phyloP scores from a whole-genome alignment of 805 yeast species.

The Candida quercuum region DNA sequence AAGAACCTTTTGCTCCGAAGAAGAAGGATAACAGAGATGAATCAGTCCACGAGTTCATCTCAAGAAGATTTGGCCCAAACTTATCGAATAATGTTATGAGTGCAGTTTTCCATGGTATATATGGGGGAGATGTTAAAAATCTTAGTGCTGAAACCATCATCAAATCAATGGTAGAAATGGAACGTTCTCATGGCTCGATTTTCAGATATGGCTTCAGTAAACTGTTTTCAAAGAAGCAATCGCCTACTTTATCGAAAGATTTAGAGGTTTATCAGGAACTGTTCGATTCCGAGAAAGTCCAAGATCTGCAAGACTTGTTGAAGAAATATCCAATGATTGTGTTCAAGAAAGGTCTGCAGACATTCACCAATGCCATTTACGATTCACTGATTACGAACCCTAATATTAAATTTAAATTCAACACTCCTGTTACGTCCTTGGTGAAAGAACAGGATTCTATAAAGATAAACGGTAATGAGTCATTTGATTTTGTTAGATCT shows the following conservation, averaged over 20 bases:
- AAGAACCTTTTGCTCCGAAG: conserved; percentile 44
- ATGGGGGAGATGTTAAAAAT: conserved; percentile 73
- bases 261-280: conserved; percentile 33
- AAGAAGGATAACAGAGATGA: conserved; percentile 47
- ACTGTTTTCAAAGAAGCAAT: conserved; percentile 5
- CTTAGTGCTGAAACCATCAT: conserved; percentile 63
- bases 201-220: conserved; percentile 37
- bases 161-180: conserved; percentile 51
- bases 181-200: conserved; percentile 54
- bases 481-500: conserved; percentile 53
- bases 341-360: conserved; percentile 50
- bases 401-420: conserved; percentile 37
- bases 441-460: background rate
- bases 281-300: conserved; percentile 38
- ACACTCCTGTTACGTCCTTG: conserved; percentile 19
- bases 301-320: conserved; percentile 30
- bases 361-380: conserved; percentile 41
- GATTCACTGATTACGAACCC: conserved; percentile 30
- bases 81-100: conserved; percentile 57
- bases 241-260: conserved; percentile 18
- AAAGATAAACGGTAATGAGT: conserved; percentile 3
- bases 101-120: conserved; percentile 84
- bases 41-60: conserved; percentile 59
- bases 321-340: conserved; percentile 58
- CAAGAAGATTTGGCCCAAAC: conserved; percentile 60